Evolutionary conservation across 805 yeast species (phyloP).

Genomic region (Wilhelminamyces savonicus): DNA sequence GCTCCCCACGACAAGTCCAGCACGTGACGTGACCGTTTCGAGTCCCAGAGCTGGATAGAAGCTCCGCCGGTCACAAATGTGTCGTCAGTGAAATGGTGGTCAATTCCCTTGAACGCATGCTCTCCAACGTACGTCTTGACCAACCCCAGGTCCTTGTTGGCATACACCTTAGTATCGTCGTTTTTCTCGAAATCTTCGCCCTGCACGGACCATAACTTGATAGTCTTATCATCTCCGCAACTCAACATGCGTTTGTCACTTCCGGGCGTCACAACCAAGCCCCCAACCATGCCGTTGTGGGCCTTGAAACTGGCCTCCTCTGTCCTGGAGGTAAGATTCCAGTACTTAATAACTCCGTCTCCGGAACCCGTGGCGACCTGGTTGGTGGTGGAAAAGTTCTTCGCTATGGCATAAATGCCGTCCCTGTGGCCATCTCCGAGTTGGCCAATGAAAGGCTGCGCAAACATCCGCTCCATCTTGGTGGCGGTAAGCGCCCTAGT

Average conservation of each 20-base stretch:
- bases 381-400: slow-evolving; percentile 62
- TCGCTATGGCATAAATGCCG: slow-evolving; percentile 85
- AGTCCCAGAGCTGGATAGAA: slow-evolving; percentile 87
- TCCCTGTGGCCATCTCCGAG: slow-evolving; percentile 93
- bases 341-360: slow-evolving; percentile 89
- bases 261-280: slow-evolving; percentile 63
- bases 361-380: slow-evolving; percentile 89
- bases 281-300: slow-evolving; percentile 85
- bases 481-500: slow-evolving; percentile 93
- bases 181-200: slow-evolving; percentile 43
- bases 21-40: slow-evolving; percentile 68
- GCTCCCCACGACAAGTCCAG: slow-evolving; percentile 93
- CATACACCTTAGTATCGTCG: slow-evolving; percentile 25
- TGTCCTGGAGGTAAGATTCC: slow-evolving; percentile 80
- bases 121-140: slow-evolving; percentile 78
- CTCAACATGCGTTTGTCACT: slow-evolving; percentile 50
- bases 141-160: slow-evolving; percentile 43
- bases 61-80: slow-evolving; percentile 91
- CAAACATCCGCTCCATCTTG: slow-evolving; percentile 92
- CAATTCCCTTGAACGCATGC: slow-evolving; percentile 77
- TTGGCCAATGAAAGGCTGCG: slow-evolving; percentile 95
- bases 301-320: slow-evolving; percentile 78
- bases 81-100: slow-evolving; percentile 72
- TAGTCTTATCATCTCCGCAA: slow-evolving; percentile 85
- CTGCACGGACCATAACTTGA: slow-evolving; percentile 82